A percentile compares a stretch with the other conserved stretches of the same genome.
Evolutionary conservation across 345 rosid species (phyloP).

Genomic region (Pistacia integerrima): DNA sequence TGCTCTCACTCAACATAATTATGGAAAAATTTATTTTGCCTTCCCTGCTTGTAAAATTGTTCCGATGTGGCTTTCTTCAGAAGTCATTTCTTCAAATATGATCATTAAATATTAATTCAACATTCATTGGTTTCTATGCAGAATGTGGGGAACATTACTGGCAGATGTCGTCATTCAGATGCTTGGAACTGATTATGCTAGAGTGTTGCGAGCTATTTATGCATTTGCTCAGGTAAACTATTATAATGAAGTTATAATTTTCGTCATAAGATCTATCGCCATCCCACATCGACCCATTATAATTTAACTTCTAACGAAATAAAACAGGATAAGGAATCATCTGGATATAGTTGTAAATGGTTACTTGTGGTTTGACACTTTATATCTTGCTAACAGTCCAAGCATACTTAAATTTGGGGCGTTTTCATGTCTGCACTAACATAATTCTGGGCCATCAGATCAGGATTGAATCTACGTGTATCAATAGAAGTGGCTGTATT

Average conservation of each 20-base stretch:
- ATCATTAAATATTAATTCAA: too few relatives aligned
- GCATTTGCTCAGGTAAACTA: constrained; percentile 87
- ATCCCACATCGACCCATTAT: neutral
- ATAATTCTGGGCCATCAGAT: neutral
- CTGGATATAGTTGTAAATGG: neutral
- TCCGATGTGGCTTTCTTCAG: neutral
- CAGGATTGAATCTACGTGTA: too few relatives aligned
- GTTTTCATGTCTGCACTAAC: neutral
- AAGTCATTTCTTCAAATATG: neutral
- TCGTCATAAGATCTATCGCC: neutral
- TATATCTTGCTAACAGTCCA: neutral
- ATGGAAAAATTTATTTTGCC: neutral
- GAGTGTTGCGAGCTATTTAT: constrained; percentile 88
- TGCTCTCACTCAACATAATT: neutral
- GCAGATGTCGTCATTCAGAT: constrained; percentile 96
- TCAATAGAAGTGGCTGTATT: neutral
- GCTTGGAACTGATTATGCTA: constrained; percentile 97
- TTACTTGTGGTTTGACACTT: neutral
- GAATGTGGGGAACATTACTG: constrained; percentile 94
- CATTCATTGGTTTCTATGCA: constrained; percentile 29
- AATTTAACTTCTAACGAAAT: neutral
- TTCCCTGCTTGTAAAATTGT: neutral
- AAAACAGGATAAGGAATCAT: neutral
- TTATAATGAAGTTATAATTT: neutral
- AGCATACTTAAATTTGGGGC: neutral